Evolutionary conservation across 441 rosid species (phyloP).

Genomic region (Syzygium malaccense): DNA sequence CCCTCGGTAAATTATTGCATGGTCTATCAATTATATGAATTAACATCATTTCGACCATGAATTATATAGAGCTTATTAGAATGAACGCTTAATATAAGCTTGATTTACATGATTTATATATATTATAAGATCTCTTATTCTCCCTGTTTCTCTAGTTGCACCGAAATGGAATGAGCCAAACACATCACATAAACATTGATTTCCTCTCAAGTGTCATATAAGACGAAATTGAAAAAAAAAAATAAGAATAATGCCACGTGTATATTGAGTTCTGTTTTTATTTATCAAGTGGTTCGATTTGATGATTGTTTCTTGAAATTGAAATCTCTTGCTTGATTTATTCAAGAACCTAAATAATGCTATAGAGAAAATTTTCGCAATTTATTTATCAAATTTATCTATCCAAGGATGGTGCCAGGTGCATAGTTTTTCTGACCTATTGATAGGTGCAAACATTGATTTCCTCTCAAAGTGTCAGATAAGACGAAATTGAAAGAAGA

Average conservation of each 20-base stretch:
- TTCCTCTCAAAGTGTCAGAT: neutral
- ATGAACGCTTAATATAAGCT: neutral
- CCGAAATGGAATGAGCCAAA: neutral
- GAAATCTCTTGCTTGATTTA: neutral
- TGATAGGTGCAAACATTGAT: too few relatives aligned
- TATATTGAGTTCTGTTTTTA: neutral
- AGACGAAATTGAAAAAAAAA: neutral
- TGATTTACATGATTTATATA: neutral
- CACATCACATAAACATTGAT: neutral
- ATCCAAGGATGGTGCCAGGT: too few relatives aligned
- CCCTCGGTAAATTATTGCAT: neutral
- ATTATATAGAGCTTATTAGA: neutral
- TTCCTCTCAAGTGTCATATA: neutral
- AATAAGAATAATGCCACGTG: neutral
- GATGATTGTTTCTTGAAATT: neutral
- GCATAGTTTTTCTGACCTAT: too few relatives aligned
- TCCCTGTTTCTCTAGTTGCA: neutral
- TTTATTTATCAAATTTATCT: neutral
- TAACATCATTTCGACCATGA: neutral
- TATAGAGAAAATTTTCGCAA: neutral
- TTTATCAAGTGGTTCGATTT: neutral
- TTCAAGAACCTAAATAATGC: neutral
- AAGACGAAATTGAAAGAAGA: neutral
- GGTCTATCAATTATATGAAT: neutral
- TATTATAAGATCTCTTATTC: neutral